A percentile compares a stretch with the other conserved stretches of the same genome.
Conservation (phyloP, 2,329 filamentous ascomycete species). For the Sporothrix dimorphospora region DNA sequence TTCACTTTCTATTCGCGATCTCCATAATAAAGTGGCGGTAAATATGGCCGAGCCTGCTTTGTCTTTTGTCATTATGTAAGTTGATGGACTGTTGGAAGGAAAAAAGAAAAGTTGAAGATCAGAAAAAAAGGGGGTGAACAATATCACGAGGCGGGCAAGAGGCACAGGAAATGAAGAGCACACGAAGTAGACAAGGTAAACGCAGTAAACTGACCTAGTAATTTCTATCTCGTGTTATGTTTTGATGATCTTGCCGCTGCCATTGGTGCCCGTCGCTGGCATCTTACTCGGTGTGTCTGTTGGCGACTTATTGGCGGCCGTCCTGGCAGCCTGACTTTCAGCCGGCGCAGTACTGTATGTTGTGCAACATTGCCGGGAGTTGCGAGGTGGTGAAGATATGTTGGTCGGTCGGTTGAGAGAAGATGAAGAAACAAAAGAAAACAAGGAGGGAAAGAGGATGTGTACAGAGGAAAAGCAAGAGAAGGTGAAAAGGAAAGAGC, state of each 20-base stretch:
- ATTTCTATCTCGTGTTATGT: neutral
- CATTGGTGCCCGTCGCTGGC: neutral
- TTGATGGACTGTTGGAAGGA: neutral
- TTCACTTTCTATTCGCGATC: neutral
- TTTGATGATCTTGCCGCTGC: neutral
- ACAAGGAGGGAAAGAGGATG: neutral
- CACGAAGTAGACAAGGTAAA: neutral
- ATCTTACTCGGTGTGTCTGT: neutral
- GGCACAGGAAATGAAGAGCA: neutral
- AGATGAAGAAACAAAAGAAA: neutral
- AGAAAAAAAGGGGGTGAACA: neutral
- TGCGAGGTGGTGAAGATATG: neutral
- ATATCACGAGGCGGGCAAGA: neutral
- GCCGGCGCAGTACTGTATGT: neutral
- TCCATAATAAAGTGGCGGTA: neutral
- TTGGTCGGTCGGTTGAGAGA: neutral
- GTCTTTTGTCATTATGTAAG: neutral
- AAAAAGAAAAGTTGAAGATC: neutral
- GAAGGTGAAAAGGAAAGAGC: neutral
- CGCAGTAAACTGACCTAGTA: neutral
- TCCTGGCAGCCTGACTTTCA: neutral
- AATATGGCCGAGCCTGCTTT: neutral
- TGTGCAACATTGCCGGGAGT: slow-evolving; percentile 8
- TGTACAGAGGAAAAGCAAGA: neutral
- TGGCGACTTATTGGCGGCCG: neutral